Percentiles rank a stretch among this genome's conserved stretches.
phyloP scores from a whole-genome alignment of 148 eudicot genomes.

The Arbutus unedo region DNA sequence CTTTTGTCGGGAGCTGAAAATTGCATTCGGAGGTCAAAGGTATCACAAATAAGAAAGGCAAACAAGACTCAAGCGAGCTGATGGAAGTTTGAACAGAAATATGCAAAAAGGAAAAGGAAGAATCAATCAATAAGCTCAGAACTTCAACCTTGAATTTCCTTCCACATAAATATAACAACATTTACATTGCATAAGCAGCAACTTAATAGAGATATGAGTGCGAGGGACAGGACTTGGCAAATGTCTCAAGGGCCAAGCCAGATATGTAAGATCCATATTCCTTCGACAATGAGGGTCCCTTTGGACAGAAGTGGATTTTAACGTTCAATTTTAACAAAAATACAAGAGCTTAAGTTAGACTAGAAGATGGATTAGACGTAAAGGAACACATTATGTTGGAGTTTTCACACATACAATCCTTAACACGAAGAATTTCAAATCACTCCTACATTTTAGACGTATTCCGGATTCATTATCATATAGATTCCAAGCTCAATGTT shows the following conservation, averaged over 20 bases:
- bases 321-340: too few relatives aligned
- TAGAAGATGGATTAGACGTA: too few relatives aligned
- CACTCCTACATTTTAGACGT: too few relatives aligned
- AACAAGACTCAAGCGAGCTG: not conserved
- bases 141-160: not conserved
- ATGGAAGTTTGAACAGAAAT: not conserved
- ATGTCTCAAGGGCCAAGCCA: not conserved
- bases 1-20: conserved; percentile 74
- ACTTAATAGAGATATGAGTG: not conserved
- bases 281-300: not conserved
- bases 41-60: not conserved
- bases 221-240: not conserved
- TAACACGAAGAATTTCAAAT: too few relatives aligned
- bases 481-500: too few relatives aligned
- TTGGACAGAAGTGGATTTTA: too few relatives aligned
- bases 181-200: not conserved
- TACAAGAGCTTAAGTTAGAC: too few relatives aligned
- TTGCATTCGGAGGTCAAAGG: not conserved
- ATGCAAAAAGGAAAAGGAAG: not conserved
- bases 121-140: too few relatives aligned
- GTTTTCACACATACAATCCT: too few relatives aligned
- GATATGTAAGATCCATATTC: not conserved
- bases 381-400: too few relatives aligned
- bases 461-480: too few relatives aligned
- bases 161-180: not conserved